phyloP scores from a whole-genome alignment of 73 alveolate genomes.

The Paramecium primaurelia region DNA sequence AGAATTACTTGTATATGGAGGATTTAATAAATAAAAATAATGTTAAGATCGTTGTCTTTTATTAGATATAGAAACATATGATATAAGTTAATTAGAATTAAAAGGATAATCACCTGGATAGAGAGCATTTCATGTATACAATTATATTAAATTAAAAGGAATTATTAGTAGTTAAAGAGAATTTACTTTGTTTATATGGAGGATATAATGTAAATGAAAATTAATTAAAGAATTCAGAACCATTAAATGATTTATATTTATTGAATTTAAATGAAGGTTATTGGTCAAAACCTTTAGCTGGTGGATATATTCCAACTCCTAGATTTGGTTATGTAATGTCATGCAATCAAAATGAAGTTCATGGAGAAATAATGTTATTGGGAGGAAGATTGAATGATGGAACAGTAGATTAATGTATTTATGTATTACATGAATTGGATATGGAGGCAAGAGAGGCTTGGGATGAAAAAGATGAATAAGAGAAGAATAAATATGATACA shows the following conservation, averaged over 20 bases:
- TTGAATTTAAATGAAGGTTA: conserved; percentile 50
- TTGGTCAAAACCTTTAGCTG: conserved; percentile 58
- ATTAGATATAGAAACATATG: conserved; percentile 44
- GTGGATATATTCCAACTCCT: conserved; percentile 58
- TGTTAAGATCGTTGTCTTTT: conserved; percentile 35
- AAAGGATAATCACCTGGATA: conserved; percentile 55
- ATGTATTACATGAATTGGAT: conserved; percentile 56
- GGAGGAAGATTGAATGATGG: conserved; percentile 58
- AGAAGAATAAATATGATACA: conserved; percentile 40
- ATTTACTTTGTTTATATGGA: conserved; percentile 53
- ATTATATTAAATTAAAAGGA: not conserved
- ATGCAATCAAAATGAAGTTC: conserved; percentile 42
- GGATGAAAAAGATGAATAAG: conserved; percentile 37
- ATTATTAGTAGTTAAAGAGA: conserved; percentile 38
- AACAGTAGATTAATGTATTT: conserved; percentile 31
- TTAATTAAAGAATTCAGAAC: conserved; percentile 20
- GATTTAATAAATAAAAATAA: conserved; percentile 47
- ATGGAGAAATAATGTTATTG: conserved; percentile 49
- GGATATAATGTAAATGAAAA: conserved; percentile 49
- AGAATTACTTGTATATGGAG: conserved; percentile 47
- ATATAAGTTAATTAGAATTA: conserved; percentile 23
- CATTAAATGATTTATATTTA: conserved; percentile 54
- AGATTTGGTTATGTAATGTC: conserved; percentile 59
- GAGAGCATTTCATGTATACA: conserved; percentile 60
- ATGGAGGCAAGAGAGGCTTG: conserved; percentile 56